phyloP scores from a whole-genome alignment of 2,329 filamentous ascomycete genomes.

The Talaromyces funiculosus region DNA sequence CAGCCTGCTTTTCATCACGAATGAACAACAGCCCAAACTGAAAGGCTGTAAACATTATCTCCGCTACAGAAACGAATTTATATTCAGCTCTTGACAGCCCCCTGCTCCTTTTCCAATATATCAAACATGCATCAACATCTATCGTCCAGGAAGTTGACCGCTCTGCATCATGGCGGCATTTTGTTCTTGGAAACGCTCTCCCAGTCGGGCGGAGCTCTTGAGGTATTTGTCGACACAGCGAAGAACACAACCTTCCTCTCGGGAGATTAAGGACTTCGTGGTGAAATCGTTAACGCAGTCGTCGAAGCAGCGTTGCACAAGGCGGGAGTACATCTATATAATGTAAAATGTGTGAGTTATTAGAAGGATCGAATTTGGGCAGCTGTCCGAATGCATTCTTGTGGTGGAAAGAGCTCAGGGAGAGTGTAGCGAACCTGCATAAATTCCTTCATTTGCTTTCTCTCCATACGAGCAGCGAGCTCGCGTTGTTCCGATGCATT shows the following conservation, averaged over 20 bases:
- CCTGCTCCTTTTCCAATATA: background rate
- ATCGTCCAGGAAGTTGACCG: slow-evolving; percentile 46
- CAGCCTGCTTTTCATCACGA: background rate
- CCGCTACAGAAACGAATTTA: background rate
- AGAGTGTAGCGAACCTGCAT: slow-evolving; percentile 66
- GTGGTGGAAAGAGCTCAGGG: background rate
- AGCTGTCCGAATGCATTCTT: background rate
- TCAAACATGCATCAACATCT: slow-evolving; percentile 15
- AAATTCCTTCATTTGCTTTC: slow-evolving; percentile 98
- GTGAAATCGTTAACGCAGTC: slow-evolving; percentile 98
- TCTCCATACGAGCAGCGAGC: slow-evolving; percentile 90
- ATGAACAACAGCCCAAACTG: background rate
- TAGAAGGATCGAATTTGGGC: background rate
- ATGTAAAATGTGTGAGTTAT: background rate
- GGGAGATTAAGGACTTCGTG: slow-evolving; percentile 82
- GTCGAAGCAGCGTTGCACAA: slow-evolving; percentile 71
- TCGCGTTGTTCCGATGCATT: slow-evolving; percentile 78
- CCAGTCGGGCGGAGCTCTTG: slow-evolving; percentile 82
- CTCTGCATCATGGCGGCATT: slow-evolving; percentile 62
- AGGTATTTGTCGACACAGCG: slow-evolving; percentile 96
- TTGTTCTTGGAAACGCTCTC: slow-evolving; percentile 80
- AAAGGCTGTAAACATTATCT: background rate
- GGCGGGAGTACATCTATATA: slow-evolving; percentile 59
- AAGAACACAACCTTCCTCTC: slow-evolving; percentile 87
- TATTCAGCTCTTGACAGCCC: background rate